These are phyloP conservation scores for Spatholobus suberectus DNA, from an alignment of 306 rosid genomes.

Conservation along the genomic window DNA sequence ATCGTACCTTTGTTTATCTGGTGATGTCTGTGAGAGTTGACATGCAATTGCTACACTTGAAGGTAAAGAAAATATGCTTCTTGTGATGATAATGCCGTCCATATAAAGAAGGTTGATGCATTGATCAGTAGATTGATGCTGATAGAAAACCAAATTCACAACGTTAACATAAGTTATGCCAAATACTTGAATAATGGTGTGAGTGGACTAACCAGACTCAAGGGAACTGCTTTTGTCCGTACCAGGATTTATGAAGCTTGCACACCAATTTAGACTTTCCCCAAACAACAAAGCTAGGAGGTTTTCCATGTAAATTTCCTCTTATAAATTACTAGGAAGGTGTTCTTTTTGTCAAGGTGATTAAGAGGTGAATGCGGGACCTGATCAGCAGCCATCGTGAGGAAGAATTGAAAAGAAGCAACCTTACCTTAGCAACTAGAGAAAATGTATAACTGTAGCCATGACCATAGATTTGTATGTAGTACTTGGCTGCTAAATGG, in stretches of 20 bases:
- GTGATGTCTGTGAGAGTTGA: background rate
- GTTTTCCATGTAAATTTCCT: background rate
- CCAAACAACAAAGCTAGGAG: background rate
- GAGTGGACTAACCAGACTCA: background rate
- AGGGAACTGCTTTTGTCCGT: background rate
- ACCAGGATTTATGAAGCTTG: background rate
- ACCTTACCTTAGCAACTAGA: background rate
- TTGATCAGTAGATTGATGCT: background rate
- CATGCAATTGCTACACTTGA: background rate
- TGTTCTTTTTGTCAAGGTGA: background rate
- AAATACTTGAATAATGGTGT: background rate
- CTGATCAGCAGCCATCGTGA: background rate
- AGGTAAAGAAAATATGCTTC: background rate
- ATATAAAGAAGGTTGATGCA: background rate
- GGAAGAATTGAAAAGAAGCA: background rate
- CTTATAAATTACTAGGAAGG: background rate
- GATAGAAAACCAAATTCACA: background rate
- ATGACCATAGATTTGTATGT: background rate
- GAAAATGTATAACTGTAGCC: background rate
- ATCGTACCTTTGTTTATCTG: background rate
- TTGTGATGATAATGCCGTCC: background rate
- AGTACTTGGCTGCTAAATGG: background rate
- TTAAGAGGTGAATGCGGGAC: background rate
- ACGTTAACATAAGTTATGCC: background rate
- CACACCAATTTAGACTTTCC: background rate